These are phyloP conservation scores for Wolfiporia cocos DNA, from an alignment of 1,284 basidiomycete genomes.

Conservation along the genomic window DNA sequence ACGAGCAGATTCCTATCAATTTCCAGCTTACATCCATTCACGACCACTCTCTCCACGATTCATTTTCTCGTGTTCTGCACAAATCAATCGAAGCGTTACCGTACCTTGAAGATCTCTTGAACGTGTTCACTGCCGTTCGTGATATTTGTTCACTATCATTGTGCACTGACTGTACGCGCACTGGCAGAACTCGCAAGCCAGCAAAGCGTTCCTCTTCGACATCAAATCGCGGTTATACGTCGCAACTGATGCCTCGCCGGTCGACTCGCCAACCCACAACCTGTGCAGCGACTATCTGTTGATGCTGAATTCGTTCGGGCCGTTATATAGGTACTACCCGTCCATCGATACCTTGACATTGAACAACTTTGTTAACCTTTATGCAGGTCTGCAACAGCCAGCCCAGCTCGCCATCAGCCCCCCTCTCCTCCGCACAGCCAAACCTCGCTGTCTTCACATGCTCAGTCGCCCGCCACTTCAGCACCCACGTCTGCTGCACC, in stretches of 20 bases:
- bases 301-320: conserved; percentile 82
- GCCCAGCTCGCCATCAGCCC: conserved; percentile 16
- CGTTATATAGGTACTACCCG: conserved; percentile 67
- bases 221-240: conserved; percentile 82
- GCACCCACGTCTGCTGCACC: conserved; percentile 1
- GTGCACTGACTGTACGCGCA: not conserved
- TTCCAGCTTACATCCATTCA: conserved; percentile 89
- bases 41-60: conserved; percentile 84
- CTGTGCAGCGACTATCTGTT: conserved; percentile 89
- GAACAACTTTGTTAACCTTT: no score
- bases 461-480: conserved; percentile 7
- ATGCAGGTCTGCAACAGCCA: conserved; percentile 24
- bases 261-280: conserved; percentile 84
- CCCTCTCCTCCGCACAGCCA: conserved; percentile 1
- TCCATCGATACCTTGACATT: no score
- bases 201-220: conserved; percentile 93
- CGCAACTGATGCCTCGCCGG: conserved; percentile 89
- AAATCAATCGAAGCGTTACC: conserved; percentile 67
- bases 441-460: no score
- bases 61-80: conserved; percentile 77
- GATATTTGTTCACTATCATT: not conserved
- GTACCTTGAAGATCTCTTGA: conserved; percentile 75
- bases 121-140: conserved; percentile 75
- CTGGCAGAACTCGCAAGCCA: conserved; percentile 77
- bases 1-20: conserved; percentile 65